phyloP scores from a whole-genome alignment of 345 rosid genomes.

The Boechera stricta region DNA sequence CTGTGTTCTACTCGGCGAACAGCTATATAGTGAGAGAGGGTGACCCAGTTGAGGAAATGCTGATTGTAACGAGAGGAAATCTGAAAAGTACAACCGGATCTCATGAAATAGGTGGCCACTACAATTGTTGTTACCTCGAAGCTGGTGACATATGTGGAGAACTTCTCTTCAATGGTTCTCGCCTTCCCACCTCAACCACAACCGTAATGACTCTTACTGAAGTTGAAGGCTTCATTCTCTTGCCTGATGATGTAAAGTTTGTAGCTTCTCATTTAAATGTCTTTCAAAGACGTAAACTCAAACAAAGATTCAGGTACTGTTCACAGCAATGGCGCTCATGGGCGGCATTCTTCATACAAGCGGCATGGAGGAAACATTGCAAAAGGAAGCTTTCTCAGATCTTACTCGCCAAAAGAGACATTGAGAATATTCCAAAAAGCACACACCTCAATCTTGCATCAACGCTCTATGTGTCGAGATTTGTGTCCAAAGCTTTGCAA shows the following conservation, averaged over 20 bases:
- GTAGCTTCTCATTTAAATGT: slow-evolving; percentile 63
- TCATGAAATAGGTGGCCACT: slow-evolving; percentile 51
- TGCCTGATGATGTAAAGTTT: slow-evolving; percentile 46
- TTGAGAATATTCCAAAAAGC: not conserved
- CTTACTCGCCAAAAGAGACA: not conserved
- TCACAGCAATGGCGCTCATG: slow-evolving; percentile 67
- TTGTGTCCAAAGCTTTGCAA: slow-evolving; percentile 52
- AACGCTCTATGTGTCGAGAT: slow-evolving; percentile 51
- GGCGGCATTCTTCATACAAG: slow-evolving; percentile 74
- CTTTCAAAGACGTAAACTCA: slow-evolving; percentile 52
- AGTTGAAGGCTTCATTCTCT: slow-evolving; percentile 71
- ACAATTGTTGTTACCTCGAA: slow-evolving; percentile 47
- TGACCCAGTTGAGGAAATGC: slow-evolving; percentile 46
- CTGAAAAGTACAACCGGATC: slow-evolving; percentile 25
- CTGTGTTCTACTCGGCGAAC: slow-evolving; percentile 31
- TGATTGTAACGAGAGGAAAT: slow-evolving; percentile 42
- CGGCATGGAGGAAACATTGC: slow-evolving; percentile 62
- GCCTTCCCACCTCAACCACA: slow-evolving; percentile 57
- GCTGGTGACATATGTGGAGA: slow-evolving; percentile 74
- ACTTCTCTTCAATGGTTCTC: slow-evolving; percentile 51
- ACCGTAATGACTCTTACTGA: slow-evolving; percentile 57
- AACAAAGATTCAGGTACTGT: slow-evolving; percentile 55
- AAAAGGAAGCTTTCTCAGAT: slow-evolving; percentile 49
- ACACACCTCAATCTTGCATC: slow-evolving; percentile 46
- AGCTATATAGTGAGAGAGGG: slow-evolving; percentile 44